These are phyloP conservation scores for Solanum chilense DNA, from an alignment of 257 asterid genomes.

Conservation along the genomic window DNA sequence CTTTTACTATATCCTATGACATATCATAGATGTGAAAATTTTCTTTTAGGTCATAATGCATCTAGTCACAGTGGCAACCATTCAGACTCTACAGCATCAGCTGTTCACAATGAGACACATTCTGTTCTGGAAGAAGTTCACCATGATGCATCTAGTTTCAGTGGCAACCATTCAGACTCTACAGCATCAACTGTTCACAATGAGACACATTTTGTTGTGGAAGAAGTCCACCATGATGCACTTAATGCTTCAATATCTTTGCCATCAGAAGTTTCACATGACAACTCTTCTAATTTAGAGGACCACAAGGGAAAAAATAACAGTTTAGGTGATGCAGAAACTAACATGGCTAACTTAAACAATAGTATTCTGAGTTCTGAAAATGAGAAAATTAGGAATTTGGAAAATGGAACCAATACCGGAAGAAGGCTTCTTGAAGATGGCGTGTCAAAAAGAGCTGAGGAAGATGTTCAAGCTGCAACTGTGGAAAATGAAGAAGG, in stretches of 20 bases:
- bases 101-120: neutral
- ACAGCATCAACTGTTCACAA: neutral
- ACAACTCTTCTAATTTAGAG: slow-evolving; percentile 28
- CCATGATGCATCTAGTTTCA: neutral
- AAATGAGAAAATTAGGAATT: slow-evolving; percentile 23
- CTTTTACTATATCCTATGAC: neutral
- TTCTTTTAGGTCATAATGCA: neutral
- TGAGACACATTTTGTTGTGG: neutral
- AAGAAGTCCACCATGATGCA: slow-evolving; percentile 8
- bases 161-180: neutral
- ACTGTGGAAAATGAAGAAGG: slow-evolving; percentile 84
- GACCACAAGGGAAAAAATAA: slow-evolving; percentile 31
- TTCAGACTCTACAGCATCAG: neutral
- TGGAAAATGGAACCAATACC: slow-evolving; percentile 32
- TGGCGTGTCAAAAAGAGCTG: slow-evolving; percentile 9
- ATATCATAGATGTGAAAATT: neutral
- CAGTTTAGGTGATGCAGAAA: slow-evolving; percentile 29
- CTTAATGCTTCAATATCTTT: slow-evolving; percentile 13
- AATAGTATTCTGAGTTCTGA: slow-evolving; percentile 33
- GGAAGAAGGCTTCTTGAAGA: slow-evolving; percentile 89
- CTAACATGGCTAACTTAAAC: slow-evolving; percentile 35
- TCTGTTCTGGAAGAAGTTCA: neutral
- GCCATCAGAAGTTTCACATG: slow-evolving; percentile 17
- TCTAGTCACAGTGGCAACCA: neutral
- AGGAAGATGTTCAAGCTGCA: slow-evolving; percentile 44